Evolutionary conservation across 208 protist genomes (phyloP), one percentile per base, ranked within the genome.

Genomic region (Acanthamoeba sp.): DNA sequence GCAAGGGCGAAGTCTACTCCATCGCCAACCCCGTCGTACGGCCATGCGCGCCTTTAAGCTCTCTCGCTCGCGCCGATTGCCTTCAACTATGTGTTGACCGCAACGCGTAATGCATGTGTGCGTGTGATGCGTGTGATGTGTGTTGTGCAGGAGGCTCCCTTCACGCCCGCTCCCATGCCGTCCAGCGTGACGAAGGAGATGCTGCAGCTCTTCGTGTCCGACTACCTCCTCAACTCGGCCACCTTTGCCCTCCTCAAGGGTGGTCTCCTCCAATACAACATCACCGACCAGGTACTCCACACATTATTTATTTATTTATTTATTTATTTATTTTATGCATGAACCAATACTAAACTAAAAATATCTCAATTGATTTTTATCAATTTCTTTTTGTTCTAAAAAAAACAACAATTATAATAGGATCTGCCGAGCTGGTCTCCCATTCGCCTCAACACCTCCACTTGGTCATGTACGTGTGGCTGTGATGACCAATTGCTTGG

Each of bases 391-490:
- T 69, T 69, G n/a, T n/a, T n/a, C n/a, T n/a, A n/a, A n/a, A n/a
- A n/a, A n/a, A n/a, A n/a, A n/a, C n/a, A n/a, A n/a, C n/a, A n/a
- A n/a, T n/a, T n/a, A n/a, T n/a, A n/a, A n/a, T 18, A 84, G 40
- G 73, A 84, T 40, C 32, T 84, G 20, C 78, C 78, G 12, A 59
- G 42, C 42, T 48, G 42, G 38, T 87, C 78, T 2, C 78, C 78
- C 40, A 87, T 87, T 24, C 78, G 48, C n/a, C 48, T 87, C 22
- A 87, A 87, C 48, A 87, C 78, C n/a, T 50, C 78, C 78, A 59
- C 38, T 27, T 87, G 78, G 78, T 24, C 38, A 3, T 87, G 78
- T 87, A 62, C 55, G 55, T 50, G 45, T 50, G 45, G n/a, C n/a
- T n/a, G n/a, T n/a, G n/a, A n/a, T n/a, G n/a, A n/a, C n/a, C n/a